Conservation (phyloP, 2,329 filamentous ascomycete species). For the Aspergillus pseudoviridinutans region DNA sequence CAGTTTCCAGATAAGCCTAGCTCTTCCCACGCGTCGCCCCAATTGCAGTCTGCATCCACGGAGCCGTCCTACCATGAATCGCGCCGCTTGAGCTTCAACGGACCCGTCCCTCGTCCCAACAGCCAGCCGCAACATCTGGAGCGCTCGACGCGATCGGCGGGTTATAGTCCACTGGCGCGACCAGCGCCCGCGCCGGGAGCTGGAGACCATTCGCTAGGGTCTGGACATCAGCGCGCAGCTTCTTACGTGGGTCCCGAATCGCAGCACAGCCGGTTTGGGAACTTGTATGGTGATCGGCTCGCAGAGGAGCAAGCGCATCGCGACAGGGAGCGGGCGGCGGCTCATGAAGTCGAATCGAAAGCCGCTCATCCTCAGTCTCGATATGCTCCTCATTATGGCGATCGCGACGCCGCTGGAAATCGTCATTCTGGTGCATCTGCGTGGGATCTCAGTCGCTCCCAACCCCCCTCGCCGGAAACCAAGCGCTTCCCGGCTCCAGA, state of each 20-base stretch:
- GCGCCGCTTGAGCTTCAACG: slow-evolving; percentile 42
- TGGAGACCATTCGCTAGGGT: slow-evolving; percentile 20
- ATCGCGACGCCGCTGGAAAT: slow-evolving; percentile 28
- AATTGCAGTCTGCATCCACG: slow-evolving; percentile 30
- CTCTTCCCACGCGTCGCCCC: slow-evolving; percentile 32
- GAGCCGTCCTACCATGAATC: slow-evolving; percentile 32
- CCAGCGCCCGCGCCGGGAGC: slow-evolving; percentile 18
- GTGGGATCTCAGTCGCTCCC: slow-evolving; percentile 37
- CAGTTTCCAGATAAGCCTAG: slow-evolving; percentile 35
- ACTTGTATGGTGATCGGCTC: slow-evolving; percentile 33
- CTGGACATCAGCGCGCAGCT: slow-evolving; percentile 20
- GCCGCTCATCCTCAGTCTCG: slow-evolving; percentile 21
- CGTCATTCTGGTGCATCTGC: slow-evolving; percentile 23
- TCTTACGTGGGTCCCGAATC: slow-evolving; percentile 30
- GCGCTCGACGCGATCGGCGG: slow-evolving; percentile 25
- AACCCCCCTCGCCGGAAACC: slow-evolving; percentile 36
- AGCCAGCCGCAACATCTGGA: slow-evolving; percentile 40
- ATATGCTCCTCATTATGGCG: slow-evolving; percentile 30
- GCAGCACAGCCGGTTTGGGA: slow-evolving; percentile 29
- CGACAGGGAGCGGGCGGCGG: slow-evolving; percentile 28
- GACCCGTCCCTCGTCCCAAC: slow-evolving; percentile 40
- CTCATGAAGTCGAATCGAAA: slow-evolving; percentile 30
- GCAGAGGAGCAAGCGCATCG: slow-evolving; percentile 33
- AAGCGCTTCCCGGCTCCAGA: slow-evolving; percentile 34
- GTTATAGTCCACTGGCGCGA: slow-evolving; percentile 35